Percentiles rank a stretch among this genome's conserved stretches.
phyloP scores from a whole-genome alignment of 176 grass and related monocot genomes.

The bread wheat (Triticum aestivum) region DNA sequence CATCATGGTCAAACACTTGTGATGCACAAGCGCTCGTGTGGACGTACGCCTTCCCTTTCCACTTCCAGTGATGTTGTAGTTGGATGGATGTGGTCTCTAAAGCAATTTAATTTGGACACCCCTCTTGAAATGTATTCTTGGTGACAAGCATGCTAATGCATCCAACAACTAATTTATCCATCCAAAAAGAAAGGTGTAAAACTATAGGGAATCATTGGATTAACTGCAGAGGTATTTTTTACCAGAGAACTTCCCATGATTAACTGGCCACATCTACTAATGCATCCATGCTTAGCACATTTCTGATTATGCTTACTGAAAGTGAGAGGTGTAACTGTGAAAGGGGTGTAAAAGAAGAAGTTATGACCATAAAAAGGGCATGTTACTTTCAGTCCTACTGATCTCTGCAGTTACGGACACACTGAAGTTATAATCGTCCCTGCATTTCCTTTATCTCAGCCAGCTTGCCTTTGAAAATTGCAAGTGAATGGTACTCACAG shows the following conservation, averaged over 20 bases:
- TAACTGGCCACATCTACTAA: no score
- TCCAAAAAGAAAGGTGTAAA: neutral
- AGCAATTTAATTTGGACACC: neutral
- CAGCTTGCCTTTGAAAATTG: neutral
- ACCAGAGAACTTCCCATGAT: no score
- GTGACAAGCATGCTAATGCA: neutral
- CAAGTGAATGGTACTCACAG: constrained; percentile 10
- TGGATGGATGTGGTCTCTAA: neutral
- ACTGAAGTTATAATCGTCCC: neutral
- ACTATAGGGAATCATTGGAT: neutral
- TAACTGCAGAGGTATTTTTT: no score
- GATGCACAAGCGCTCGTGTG: neutral
- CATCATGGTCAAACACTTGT: neutral
- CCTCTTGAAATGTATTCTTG: neutral
- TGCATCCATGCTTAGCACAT: neutral
- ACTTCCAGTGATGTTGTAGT: neutral
- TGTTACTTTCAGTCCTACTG: neutral
- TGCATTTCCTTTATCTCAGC: neutral
- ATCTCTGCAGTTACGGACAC: neutral
- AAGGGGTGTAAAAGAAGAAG: constrained; percentile 6
- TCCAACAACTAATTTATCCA: neutral
- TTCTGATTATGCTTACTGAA: neutral
- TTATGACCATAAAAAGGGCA: neutral
- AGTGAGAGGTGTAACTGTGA: constrained; percentile 10
- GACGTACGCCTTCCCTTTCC: neutral